Percentiles rank a stretch among this genome's conserved stretches.
Conservation (phyloP, 495 filamentous ascomycete genomes). For the Hypoxylon fragiforme region DNA sequence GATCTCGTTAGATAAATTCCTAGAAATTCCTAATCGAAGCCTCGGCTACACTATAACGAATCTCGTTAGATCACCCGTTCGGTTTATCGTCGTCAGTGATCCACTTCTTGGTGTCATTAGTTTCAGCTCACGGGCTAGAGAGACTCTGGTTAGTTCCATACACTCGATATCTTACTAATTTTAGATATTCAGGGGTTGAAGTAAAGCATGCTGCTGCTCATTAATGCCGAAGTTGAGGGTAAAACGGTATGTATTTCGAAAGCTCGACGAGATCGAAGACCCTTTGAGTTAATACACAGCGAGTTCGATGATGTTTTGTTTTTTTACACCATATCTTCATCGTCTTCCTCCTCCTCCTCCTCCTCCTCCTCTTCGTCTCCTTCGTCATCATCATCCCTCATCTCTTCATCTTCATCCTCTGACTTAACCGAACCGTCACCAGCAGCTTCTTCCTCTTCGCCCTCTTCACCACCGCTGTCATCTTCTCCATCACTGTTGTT, state of each 20-base stretch:
- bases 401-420: conserved; percentile 5
- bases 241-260: not conserved
- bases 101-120: conserved; percentile 19
- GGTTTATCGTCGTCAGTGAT: conserved; percentile 12
- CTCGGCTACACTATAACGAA: conserved; percentile 20
- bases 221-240: no score
- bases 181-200: no score
- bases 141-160: not conserved
- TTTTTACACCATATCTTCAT: not conserved
- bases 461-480: conserved; percentile 34
- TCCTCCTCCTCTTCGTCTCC: conserved; percentile 4
- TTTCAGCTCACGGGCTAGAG: not conserved
- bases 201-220: no score
- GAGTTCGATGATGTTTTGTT: not conserved
- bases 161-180: not conserved
- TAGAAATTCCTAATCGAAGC: conserved; percentile 15
- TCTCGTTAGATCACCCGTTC: conserved; percentile 7
- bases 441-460: conserved; percentile 31
- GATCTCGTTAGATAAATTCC: conserved; percentile 13
- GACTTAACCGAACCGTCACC: conserved; percentile 31
- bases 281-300: no score
- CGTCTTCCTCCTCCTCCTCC: not conserved
- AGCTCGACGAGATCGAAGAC: no score
- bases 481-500: conserved; percentile 21
- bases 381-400: conserved; percentile 7